phyloP scores from a whole-genome alignment of 192 early-diverging fungal species.

The Gaertneriomyces semiglobifer region DNA sequence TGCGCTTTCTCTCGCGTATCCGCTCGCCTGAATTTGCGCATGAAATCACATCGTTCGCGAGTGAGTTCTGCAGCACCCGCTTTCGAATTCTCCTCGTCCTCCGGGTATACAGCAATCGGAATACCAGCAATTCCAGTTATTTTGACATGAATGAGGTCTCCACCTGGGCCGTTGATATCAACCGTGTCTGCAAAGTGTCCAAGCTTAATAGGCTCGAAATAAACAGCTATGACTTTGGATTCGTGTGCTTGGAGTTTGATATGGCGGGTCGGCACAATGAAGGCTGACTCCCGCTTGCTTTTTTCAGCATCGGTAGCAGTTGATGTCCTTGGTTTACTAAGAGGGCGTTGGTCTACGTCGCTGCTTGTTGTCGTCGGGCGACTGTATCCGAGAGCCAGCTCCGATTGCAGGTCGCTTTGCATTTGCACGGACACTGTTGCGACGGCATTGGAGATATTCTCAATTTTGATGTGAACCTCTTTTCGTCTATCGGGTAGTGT shows the following conservation, averaged over 20 bases:
- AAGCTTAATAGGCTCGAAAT: slow-evolving; percentile 49
- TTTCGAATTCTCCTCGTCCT: slow-evolving; percentile 43
- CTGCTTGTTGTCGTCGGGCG: neutral
- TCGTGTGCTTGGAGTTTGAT: slow-evolving; percentile 48
- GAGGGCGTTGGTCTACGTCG: neutral
- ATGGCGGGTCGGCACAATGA: slow-evolving; percentile 30
- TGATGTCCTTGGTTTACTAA: slow-evolving; percentile 9
- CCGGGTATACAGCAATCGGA: slow-evolving; percentile 58
- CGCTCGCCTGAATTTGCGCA: slow-evolving; percentile 44
- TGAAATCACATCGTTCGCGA: slow-evolving; percentile 53
- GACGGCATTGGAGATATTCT: slow-evolving; percentile 42
- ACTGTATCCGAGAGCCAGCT: neutral
- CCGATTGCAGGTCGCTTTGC: slow-evolving; percentile 31
- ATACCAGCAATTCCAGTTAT: slow-evolving; percentile 53
- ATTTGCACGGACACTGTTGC: slow-evolving; percentile 38
- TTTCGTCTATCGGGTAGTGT: slow-evolving; percentile 53
- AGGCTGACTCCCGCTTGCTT: slow-evolving; percentile 26
- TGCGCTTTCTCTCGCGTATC: slow-evolving; percentile 38
- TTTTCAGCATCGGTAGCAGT: neutral
- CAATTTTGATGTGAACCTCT: slow-evolving; percentile 41
- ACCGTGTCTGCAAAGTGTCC: slow-evolving; percentile 48
- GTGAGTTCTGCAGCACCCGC: slow-evolving; percentile 49
- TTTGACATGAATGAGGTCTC: slow-evolving; percentile 45
- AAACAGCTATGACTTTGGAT: slow-evolving; percentile 40
- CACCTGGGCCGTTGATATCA: slow-evolving; percentile 52